Base-by-base conservation (phyloP, 257 asterid species). In the Fraxinus excelsior region DNA sequence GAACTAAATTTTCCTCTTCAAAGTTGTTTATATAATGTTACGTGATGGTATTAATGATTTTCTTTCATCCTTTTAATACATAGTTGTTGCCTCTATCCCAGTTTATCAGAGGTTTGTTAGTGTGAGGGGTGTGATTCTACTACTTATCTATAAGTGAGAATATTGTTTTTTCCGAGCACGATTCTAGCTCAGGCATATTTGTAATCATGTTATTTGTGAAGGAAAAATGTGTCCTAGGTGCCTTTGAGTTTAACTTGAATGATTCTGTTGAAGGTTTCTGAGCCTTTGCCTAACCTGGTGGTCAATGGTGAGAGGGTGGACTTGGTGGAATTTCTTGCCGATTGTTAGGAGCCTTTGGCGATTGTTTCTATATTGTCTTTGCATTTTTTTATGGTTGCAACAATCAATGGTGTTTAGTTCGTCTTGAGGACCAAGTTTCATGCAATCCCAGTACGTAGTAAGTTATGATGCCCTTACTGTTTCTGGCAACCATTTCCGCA, bases 401-500 rank as follows among this genome's bases (percentile, higher is more conserved):
- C 97, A 88, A 87, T 88, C 96, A 93, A 91, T 92, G 97, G 97
- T 94, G 99, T 94, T 88, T 94, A 90, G 93, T 91, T 84, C 99
- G 82, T 89, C 91, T 88, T 89, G 98, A 89, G 92, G 96, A 88
- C 91, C 97, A 91, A 91, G 92, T 96, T 87, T 81, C 96, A 90
- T 91, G 89, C 92, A 89, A 91, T 86, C 79, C 90, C 95, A 84
- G 91, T 91, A 78, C 96, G 87, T 93, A 82, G 92, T 90, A 83
- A 77, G 93, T 95, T 86, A 80, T 91, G 98, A 94, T 92, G 99
- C 97, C 96, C 99, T 94, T 92, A 92, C 88, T 91, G 90, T 94
- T 94, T 94, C 90, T 94, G 98, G 98, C 88, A 91, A 92, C 90
- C 91, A 84, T 93, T 95, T 93, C 92, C 97, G 97, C 99, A 96